Conservation (phyloP, 208 protist species). For the Angomonas deanei region DNA sequence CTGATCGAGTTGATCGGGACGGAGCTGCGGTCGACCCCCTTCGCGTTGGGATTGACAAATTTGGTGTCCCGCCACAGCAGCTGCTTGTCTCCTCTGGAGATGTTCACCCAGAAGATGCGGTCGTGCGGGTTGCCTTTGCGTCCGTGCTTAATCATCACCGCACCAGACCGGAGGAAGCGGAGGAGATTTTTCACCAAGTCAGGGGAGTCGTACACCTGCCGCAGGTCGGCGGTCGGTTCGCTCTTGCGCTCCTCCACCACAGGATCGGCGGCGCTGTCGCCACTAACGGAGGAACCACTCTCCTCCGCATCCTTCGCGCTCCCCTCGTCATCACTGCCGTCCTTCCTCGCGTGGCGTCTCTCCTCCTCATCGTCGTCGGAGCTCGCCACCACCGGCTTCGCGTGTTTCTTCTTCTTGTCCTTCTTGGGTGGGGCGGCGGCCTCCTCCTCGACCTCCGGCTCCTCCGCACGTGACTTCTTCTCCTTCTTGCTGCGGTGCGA, state of each 20-base stretch:
- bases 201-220: slow-evolving; percentile 85
- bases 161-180: slow-evolving; percentile 73
- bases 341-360: slow-evolving; percentile 2
- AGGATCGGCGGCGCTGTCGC: background rate
- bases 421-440: slow-evolving; percentile 4
- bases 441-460: background rate
- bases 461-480: slow-evolving; percentile 1
- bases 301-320: slow-evolving; percentile 1
- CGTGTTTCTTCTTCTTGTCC: slow-evolving; percentile 8
- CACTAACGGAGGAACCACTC: background rate
- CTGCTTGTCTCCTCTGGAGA: slow-evolving; percentile 31
- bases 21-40: slow-evolving; percentile 37
- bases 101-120: slow-evolving; percentile 84
- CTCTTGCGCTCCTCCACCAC: slow-evolving; percentile 8
- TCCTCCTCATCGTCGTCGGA: slow-evolving; percentile 14
- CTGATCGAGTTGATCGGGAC: slow-evolving; percentile 73
- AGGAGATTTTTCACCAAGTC: slow-evolving; percentile 81
- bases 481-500: background rate
- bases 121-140: slow-evolving; percentile 83
- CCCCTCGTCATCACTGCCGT: background rate
- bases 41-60: slow-evolving; percentile 18
- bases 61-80: slow-evolving; percentile 64
- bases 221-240: slow-evolving; percentile 56
- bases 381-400: background rate
- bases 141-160: slow-evolving; percentile 89